A percentile compares a stretch with the other conserved stretches of the same genome.
Conservation (phyloP, 306 rosid species). For the Luffa aegyptiaca region DNA sequence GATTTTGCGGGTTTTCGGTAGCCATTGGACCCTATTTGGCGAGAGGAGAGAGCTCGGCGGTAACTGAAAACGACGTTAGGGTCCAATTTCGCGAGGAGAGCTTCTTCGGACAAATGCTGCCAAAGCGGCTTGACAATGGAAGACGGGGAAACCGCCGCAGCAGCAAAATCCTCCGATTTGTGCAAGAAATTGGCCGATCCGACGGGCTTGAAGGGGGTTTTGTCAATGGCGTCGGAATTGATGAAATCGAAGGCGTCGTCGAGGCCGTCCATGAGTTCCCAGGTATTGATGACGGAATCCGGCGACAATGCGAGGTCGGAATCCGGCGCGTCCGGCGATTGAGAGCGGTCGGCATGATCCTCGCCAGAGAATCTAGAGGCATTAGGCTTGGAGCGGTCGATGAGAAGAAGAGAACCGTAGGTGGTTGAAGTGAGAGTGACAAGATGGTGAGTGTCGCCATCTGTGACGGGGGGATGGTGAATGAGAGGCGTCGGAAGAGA, state of each 20-base stretch:
- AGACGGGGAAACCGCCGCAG: slow-evolving; percentile 7
- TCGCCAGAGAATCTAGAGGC: slow-evolving; percentile 19
- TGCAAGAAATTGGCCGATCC: slow-evolving; percentile 20
- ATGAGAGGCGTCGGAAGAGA: slow-evolving; percentile 56
- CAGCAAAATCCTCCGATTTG: not conserved
- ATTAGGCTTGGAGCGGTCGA: slow-evolving; percentile 32
- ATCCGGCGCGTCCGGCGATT: slow-evolving; percentile 1
- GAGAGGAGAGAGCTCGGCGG: slow-evolving; percentile 57
- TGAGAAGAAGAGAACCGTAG: slow-evolving; percentile 60
- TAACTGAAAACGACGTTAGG: slow-evolving; percentile 65
- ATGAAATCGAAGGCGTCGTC: slow-evolving; percentile 29
- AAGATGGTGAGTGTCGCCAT: slow-evolving; percentile 81
- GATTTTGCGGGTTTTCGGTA: slow-evolving; percentile 27
- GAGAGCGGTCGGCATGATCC: not conserved
- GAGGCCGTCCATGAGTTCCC: slow-evolving; percentile 77
- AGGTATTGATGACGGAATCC: slow-evolving; percentile 80
- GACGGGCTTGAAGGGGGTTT: slow-evolving; percentile 25
- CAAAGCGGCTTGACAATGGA: slow-evolving; percentile 53
- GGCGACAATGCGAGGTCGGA: slow-evolving; percentile 46
- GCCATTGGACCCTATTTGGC: slow-evolving; percentile 26
- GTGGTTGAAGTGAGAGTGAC: slow-evolving; percentile 87
- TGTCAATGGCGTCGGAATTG: slow-evolving; percentile 14
- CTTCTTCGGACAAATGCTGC: slow-evolving; percentile 81
- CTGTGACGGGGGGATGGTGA: slow-evolving; percentile 65
- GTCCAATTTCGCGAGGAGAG: slow-evolving; percentile 59